Evolutionary conservation across 768 basidiomycete genomes (phyloP).

Genomic region (Rickenella mellea): DNA sequence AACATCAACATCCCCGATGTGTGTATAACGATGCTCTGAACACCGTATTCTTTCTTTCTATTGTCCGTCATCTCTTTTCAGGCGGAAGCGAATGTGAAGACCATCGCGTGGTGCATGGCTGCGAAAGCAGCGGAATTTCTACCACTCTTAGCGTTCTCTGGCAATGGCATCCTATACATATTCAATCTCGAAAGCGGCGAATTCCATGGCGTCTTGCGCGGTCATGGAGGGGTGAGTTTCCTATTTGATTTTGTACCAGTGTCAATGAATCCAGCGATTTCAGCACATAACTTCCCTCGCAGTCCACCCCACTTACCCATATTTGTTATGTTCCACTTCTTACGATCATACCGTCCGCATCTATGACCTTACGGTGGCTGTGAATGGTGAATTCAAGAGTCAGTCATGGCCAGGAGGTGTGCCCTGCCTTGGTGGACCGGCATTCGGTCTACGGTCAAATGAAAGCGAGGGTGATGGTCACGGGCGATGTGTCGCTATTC

Average conservation of each 20-base stretch:
- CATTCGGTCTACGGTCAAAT: slow-evolving; percentile 55
- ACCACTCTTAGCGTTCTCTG: slow-evolving; percentile 53
- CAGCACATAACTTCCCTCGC: slow-evolving; percentile 60
- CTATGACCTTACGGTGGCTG: slow-evolving; percentile 45
- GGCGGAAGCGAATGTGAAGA: slow-evolving; percentile 12
- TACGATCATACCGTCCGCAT: slow-evolving; percentile 62
- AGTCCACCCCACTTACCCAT: slow-evolving; percentile 48
- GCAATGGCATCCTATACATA: slow-evolving; percentile 45
- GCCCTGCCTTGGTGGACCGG: slow-evolving; percentile 46
- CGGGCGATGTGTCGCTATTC: slow-evolving; percentile 50
- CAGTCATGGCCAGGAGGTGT: slow-evolving; percentile 46
- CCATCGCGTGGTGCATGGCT: slow-evolving; percentile 15
- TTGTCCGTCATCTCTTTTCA: slow-evolving; percentile 27
- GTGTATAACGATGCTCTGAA: slow-evolving; percentile 1
- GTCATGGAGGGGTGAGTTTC: slow-evolving; percentile 61
- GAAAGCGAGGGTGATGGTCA: slow-evolving; percentile 52
- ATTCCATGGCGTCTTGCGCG: slow-evolving; percentile 43
- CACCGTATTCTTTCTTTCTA: slow-evolving; percentile 7
- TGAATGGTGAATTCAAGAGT: slow-evolving; percentile 31
- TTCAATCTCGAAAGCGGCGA: slow-evolving; percentile 33
- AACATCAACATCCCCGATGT: slow-evolving; percentile 3
- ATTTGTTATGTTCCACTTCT: slow-evolving; percentile 64
- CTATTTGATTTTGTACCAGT: neutral
- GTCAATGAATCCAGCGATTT: slow-evolving; percentile 4
- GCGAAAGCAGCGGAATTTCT: slow-evolving; percentile 31